phyloP scores from a whole-genome alignment of 257 asterid species.

The Fraxinus cuspidata region DNA sequence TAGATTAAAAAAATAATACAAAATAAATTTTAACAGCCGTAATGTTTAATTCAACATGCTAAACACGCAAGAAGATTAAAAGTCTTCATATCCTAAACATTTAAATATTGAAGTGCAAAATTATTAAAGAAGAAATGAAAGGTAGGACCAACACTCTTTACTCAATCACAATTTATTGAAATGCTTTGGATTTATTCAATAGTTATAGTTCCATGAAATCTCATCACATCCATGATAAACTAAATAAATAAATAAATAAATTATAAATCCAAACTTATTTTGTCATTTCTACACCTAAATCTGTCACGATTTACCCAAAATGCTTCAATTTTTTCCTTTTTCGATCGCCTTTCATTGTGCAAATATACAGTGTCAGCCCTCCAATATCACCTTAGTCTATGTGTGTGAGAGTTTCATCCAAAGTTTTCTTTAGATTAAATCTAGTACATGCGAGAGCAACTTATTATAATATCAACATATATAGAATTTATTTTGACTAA shows the following conservation, averaged over 20 bases:
- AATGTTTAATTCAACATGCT: no score
- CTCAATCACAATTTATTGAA: not conserved
- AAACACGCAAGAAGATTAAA: not conserved
- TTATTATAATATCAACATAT: not conserved
- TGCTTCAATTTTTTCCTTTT: slow-evolving; percentile 40
- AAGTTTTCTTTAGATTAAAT: no score
- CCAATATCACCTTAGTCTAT: slow-evolving; percentile 27
- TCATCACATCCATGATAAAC: slow-evolving; percentile 6
- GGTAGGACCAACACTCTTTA: not conserved
- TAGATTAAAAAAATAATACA: not conserved
- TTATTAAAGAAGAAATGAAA: no score
- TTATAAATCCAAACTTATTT: slow-evolving; percentile 27
- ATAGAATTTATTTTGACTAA: no score
- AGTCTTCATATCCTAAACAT: no score
- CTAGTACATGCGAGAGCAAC: not conserved
- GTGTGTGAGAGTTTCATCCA: no score
- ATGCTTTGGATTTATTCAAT: no score
- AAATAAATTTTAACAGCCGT: not conserved
- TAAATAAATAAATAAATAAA: no score
- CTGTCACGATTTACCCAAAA: slow-evolving; percentile 34
- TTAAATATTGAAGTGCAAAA: not conserved
- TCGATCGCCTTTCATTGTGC: slow-evolving; percentile 44
- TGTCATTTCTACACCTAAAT: slow-evolving; percentile 28
- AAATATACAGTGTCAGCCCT: slow-evolving; percentile 37
- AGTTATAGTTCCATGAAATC: not conserved